Evolutionary conservation across 2,329 filamentous ascomycete genomes (phyloP), one percentile per base, ranked within the genome.

Genomic region (Fusarium poae): DNA sequence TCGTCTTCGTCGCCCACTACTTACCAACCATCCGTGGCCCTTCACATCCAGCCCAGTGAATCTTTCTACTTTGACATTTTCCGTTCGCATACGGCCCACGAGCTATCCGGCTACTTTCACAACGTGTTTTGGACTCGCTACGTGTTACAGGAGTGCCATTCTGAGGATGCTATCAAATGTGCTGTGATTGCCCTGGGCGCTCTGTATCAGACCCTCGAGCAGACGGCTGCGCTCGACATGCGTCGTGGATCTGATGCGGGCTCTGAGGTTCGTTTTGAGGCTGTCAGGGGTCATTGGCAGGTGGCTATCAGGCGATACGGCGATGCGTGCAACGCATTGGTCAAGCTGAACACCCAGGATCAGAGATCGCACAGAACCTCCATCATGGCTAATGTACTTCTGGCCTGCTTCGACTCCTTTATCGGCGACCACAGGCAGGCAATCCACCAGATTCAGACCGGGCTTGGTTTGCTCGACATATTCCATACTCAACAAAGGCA

Each of bases 371-470:
- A 84, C 75, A 82, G 84, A 70, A 87, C 82, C 15, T 84, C 83
- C 49, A 81, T 91, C n/a, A 90, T 91, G 82, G 85, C 87, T 18
- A 89, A 84, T 53, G 86, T 91, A 35, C 79, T 91, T 37, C 82
- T 91, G 49, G 86, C 88, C n/a, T 90, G 87, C 75, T 91, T 91
- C 65, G 88, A 91, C 76, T 89, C 87, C 2, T 90, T 90, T 71
- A 85, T 89, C 30, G 88, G 88, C 20, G 85, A 90, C 63, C 88
- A 90, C 72, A 85, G 82, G 67, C 85, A 87, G 67, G 88, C 88
- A 40, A 89, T 90, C 50, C 72, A 77, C 16, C 88, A 90, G 72
- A 89, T 90, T 40, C 88, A 89, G 72, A 84, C 78, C 8, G 88
- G 88, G 1, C 79, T 90, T 23, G 76, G 79, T 6, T 76, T 90